Percentiles rank a stretch among this genome's conserved stretches.
Conservation (phyloP, 2,329 filamentous ascomycete genomes). For the Fusarium xylarioides region DNA sequence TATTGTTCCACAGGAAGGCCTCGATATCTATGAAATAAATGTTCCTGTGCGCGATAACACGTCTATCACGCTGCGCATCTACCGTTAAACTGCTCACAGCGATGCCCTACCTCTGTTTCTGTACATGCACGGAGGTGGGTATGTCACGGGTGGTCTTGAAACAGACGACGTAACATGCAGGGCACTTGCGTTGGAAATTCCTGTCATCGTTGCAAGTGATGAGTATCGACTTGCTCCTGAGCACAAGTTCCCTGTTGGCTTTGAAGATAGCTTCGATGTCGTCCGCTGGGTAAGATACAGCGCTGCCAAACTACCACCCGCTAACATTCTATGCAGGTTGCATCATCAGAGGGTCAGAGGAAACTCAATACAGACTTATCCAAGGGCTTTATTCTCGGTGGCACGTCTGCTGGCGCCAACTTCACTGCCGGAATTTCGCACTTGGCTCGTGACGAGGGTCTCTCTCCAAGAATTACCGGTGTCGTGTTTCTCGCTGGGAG, state of each 20-base stretch:
- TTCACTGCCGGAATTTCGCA: constrained; percentile 58
- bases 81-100: constrained; percentile 18
- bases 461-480: constrained; percentile 55
- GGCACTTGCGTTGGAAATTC: constrained; percentile 34
- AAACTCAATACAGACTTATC: constrained; percentile 52
- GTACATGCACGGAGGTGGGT: constrained; percentile 43
- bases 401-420: constrained; percentile 62
- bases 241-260: constrained; percentile 55
- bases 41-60: constrained; percentile 31
- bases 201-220: constrained; percentile 54
- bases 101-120: constrained; percentile 32
- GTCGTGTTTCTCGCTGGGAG: constrained; percentile 57
- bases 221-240: constrained; percentile 63
- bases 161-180: constrained; percentile 42
- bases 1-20: constrained; percentile 31
- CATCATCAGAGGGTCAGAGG: constrained; percentile 36
- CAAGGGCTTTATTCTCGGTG: constrained; percentile 60
- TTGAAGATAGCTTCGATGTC: constrained; percentile 57
- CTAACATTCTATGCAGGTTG: constrained; percentile 10
- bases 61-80: constrained; percentile 34
- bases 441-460: constrained; percentile 48
- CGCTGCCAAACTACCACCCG: no score
- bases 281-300: constrained; percentile 37
- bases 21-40: constrained; percentile 38
- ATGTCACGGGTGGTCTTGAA: constrained; percentile 40